Conservation (phyloP, 1,284 basidiomycete genomes). For the Vanrija sp. region DNA sequence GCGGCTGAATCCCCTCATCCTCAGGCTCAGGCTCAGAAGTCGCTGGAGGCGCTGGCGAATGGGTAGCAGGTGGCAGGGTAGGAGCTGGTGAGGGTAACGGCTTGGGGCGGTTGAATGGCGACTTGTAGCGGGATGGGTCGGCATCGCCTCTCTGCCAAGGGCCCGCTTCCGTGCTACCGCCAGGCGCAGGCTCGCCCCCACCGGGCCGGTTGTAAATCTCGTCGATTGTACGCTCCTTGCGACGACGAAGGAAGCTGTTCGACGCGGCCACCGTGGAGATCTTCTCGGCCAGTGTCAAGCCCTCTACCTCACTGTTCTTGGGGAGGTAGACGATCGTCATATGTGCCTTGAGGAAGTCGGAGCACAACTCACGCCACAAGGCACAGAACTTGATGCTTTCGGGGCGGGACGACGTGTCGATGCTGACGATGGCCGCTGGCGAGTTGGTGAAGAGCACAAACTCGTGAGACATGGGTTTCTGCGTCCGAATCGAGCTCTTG, state of each 20-base stretch:
- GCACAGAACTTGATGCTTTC: slow-evolving; percentile 40
- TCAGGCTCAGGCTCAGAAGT: slow-evolving; percentile 2
- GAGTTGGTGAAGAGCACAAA: slow-evolving; percentile 46
- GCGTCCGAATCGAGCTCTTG: slow-evolving; percentile 32
- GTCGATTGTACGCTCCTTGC: slow-evolving; percentile 34
- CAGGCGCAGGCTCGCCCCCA: slow-evolving; percentile 32
- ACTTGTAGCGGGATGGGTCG: slow-evolving; percentile 36
- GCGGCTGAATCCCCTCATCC: slow-evolving; percentile 19
- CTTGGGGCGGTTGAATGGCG: slow-evolving; percentile 32
- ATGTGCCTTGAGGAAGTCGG: slow-evolving; percentile 37
- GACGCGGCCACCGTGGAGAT: slow-evolving; percentile 45
- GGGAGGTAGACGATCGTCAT: slow-evolving; percentile 47
- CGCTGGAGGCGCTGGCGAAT: not conserved
- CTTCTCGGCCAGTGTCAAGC: slow-evolving; percentile 42
- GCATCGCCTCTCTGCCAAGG: slow-evolving; percentile 46
- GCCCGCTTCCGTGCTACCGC: slow-evolving; percentile 36
- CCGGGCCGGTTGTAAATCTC: slow-evolving; percentile 34
- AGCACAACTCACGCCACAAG: slow-evolving; percentile 41
- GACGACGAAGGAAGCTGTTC: slow-evolving; percentile 40
- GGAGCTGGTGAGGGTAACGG: slow-evolving; percentile 7
- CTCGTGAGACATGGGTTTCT: slow-evolving; percentile 37
- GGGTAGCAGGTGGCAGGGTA: not conserved
- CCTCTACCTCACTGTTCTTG: slow-evolving; percentile 35
- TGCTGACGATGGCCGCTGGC: slow-evolving; percentile 43
- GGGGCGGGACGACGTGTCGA: slow-evolving; percentile 43